Base-by-base conservation (phyloP, 1,139 yeast species). In the Saccharomycopsis phalli region DNA sequence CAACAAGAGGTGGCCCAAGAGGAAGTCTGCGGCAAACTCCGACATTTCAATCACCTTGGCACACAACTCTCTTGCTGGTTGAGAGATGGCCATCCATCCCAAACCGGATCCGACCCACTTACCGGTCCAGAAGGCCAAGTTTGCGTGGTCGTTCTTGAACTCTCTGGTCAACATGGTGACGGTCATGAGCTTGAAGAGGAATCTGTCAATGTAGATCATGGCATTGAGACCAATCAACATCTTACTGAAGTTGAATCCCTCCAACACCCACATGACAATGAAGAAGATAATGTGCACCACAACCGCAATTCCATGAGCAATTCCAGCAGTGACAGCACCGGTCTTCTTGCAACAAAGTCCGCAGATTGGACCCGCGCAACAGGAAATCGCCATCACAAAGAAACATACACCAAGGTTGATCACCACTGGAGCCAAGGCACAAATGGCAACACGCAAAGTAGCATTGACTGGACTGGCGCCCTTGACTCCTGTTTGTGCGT, bases 51-150 rank as follows among this genome's bases (percentile, higher is more conserved):
- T 83, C 51, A 80, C 73, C 74, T 91, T 91, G 54, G 96, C 96
- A 57, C 80, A 75, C 62, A 84, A 87, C 68, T 91, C 99, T 72
- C 99, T 84, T 38, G 84, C 61, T 50, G 99, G 98, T 68, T 91
- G 98, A 29, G 97, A 82, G 71, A 84, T 74, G 17, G 97, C 95
- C 77, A 83, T 80, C 78, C 83, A 81, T 49, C 98, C 98, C 67
- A 91, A 68, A 58, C 95, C 94, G 49, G 86, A 70, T 49, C 94
- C 88, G 64, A 88, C 86, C 99, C 99, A 91, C 65, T 88, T 88
- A 73, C 99, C 99, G 48, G 95, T 82, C 99, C 99, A 91, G 91
- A 94, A 91, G 22, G 98, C 97, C 54, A 94, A 81, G 68, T 91
- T 91, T 34, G 98, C 74, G 60, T 82, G 88, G 64, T 93, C 98